Percentiles rank a stretch among this genome's conserved stretches.
phyloP scores from a whole-genome alignment of 805 yeast species.

The Saccharomycopsis sp. region DNA sequence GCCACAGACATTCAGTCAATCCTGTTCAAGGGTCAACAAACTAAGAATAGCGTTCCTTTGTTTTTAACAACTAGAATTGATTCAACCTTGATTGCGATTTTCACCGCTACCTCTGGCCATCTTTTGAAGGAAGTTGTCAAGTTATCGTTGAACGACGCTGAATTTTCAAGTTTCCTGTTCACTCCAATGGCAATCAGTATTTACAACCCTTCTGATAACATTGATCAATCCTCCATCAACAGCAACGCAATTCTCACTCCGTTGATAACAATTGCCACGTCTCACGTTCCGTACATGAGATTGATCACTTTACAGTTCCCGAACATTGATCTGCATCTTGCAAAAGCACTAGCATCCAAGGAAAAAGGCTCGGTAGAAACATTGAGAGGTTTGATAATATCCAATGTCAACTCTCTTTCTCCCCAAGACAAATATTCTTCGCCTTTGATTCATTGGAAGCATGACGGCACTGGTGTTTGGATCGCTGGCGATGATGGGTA shows the following conservation, averaged over 20 bases:
- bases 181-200: constrained; percentile 41
- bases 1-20: constrained; percentile 43
- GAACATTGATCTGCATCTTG: no score
- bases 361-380: constrained; percentile 18
- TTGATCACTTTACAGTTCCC: constrained; percentile 47
- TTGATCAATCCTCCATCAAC: constrained; percentile 3
- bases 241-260: constrained; percentile 22
- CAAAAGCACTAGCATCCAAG: not conserved
- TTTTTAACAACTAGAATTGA: constrained; percentile 34
- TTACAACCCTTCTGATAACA: constrained; percentile 16
- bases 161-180: constrained; percentile 56
- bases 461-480: constrained; percentile 47
- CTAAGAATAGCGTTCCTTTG: no score
- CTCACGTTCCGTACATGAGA: constrained; percentile 73
- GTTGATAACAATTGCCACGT: constrained; percentile 55
- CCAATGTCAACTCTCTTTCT: constrained; percentile 40
- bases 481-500: constrained; percentile 61
- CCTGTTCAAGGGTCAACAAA: no score
- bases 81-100: constrained; percentile 46
- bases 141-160: constrained; percentile 64
- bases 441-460: constrained; percentile 40
- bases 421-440: constrained; percentile 64
- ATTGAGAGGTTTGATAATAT: constrained; percentile 30
- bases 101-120: constrained; percentile 20
- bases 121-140: constrained; percentile 32